Evolutionary conservation across 2,329 filamentous ascomycete genomes (phyloP), one percentile per base, ranked within the genome.

Genomic region (Phoma sp.): DNA sequence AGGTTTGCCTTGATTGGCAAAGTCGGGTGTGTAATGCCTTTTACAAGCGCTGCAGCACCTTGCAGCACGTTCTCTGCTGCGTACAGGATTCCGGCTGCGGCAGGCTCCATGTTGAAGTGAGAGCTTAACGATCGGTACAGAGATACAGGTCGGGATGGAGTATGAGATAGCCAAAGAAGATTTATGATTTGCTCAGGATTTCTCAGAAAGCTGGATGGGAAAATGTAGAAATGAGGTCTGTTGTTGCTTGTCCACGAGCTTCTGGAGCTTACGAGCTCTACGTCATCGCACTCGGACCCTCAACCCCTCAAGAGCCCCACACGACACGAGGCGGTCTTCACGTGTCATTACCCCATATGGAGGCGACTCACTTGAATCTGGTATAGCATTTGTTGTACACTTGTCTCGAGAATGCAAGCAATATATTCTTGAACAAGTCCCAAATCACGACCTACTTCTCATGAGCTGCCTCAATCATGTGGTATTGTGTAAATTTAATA

Each of bases 1-100:
- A 84, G 77, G 1, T 77, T 78, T 7, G 80, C 80, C 55, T 79
- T 81, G 47, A 85, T 72, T 9, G 82, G 81, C 39, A 80, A 75
- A 0, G 82, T 83, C 1, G 82, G 80, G 46, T 78, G 69, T 7
- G 74, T 73, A 11, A 78, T 71, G 52, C 76, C 76, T 55, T 81
- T 80, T 24, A 80, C 78, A 5, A 83, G 68, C 24, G 80, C 77
- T 4, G 75, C 75, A 7, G 78, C 80, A 9, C 74, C 74, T 57
- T 62, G 65, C 24, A 78, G 59, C 6, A 73, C 33, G 47, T 63
- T 67, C 51, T 74, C 70, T 11, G 75, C 70, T 24, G 73, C 70
- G 47, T 77, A 76, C 7, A 76, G 57, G 22, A 69, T 71, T 41
- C 74, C 73, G 47, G 74, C 70, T 42, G 70, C 61, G 9, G 68